These are phyloP conservation scores for Lactarius deliciosus DNA, from an alignment of 768 basidiomycete genomes.

Conservation along the genomic window DNA sequence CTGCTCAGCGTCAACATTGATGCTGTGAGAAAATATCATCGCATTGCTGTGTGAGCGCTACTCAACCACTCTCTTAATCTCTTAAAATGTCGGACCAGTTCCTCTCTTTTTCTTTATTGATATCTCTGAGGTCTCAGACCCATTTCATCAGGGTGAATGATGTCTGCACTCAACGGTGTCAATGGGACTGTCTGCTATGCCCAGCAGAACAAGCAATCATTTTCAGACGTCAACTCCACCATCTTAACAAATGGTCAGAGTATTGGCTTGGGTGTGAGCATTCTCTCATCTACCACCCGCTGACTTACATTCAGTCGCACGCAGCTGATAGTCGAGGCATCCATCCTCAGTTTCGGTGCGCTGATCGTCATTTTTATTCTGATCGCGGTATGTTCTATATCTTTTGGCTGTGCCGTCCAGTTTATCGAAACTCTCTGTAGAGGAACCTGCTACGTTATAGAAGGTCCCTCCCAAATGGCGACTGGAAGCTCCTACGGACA, in stretches of 20 bases:
- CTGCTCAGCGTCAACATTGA: not conserved
- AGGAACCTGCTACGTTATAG: constrained; percentile 1
- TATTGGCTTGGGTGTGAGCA: constrained; percentile 39
- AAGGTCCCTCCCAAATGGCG: not conserved
- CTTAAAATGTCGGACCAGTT: not conserved
- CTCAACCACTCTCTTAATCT: too few species aligned
- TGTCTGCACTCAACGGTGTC: not conserved
- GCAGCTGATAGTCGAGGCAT: constrained; percentile 38
- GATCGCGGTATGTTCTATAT: constrained; percentile 8
- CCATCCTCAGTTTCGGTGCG: constrained; percentile 16
- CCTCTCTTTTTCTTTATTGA: not conserved
- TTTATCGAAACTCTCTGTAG: not conserved
- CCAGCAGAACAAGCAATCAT: not conserved
- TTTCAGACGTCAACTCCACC: not conserved
- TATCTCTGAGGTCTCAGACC: not conserved
- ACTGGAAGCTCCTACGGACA: constrained; percentile 35
- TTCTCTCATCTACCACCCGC: not conserved
- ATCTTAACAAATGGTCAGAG: constrained; percentile 38
- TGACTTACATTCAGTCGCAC: not conserved
- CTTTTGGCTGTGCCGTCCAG: too few species aligned
- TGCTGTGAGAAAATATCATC: not conserved
- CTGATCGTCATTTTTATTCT: not conserved
- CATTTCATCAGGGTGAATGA: not conserved
- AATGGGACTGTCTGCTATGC: constrained; percentile 5
- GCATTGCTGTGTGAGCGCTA: not conserved